Conservation (phyloP, 805 yeast species). For the Yamadazyma phyllophila region DNA sequence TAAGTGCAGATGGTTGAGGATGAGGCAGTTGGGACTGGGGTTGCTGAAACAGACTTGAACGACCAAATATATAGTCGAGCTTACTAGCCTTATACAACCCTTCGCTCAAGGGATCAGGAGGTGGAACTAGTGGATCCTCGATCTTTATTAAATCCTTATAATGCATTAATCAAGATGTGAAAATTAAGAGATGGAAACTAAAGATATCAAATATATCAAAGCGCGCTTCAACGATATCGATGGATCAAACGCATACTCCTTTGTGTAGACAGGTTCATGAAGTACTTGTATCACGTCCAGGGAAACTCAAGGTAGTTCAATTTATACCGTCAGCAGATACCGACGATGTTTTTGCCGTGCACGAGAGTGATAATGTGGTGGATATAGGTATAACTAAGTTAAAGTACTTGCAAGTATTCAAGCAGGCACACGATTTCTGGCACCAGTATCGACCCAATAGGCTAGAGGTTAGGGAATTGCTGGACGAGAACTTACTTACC, state of each 20-base stretch:
- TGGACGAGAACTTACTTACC: conserved; percentile 10
- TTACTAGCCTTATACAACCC: conserved; percentile 30
- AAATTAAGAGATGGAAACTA: too few relatives aligned
- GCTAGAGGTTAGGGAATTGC: background rate
- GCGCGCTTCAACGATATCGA: too few relatives aligned
- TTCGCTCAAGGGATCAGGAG: conserved; percentile 29
- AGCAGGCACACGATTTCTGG: conserved; percentile 31
- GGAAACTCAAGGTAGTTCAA: conserved; percentile 6
- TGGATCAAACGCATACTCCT: background rate
- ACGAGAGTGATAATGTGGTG: conserved; percentile 13
- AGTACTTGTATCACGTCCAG: background rate
- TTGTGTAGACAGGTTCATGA: conserved; percentile 4
- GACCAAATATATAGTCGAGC: conserved; percentile 20
- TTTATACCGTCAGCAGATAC: background rate
- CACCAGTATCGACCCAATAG: conserved; percentile 11
- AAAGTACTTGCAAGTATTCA: conserved; percentile 29
- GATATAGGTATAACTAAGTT: conserved; percentile 34
- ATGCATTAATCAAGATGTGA: background rate
- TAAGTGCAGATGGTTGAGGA: too few relatives aligned
- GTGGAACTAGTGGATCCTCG: conserved; percentile 20
- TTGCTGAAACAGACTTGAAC: background rate
- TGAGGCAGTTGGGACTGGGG: too few relatives aligned
- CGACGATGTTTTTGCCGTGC: conserved; percentile 6
- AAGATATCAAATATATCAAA: too few relatives aligned
- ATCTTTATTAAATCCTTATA: conserved; percentile 10